phyloP scores from a whole-genome alignment of 169 alveolate species.

The Besnoitia besnoiti region DNA sequence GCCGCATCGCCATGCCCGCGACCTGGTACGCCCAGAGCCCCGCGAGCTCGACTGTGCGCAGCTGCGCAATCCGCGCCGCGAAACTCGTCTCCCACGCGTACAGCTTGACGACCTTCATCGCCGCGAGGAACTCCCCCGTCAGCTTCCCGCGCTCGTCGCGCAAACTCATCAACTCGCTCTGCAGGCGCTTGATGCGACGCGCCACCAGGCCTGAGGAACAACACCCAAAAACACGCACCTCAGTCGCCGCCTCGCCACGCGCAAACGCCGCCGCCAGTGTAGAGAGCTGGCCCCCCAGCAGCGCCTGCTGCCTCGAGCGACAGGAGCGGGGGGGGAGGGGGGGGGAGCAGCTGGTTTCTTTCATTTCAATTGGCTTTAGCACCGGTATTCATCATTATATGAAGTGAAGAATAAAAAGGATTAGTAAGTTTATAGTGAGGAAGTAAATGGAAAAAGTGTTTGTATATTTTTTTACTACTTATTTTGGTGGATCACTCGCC shows the following conservation, averaged over 20 bases:
- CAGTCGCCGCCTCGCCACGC: too few species aligned
- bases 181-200: constrained; percentile 12
- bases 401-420: constrained; percentile 62
- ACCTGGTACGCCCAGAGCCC: constrained; percentile 29
- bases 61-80: constrained; percentile 70
- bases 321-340: too few species aligned
- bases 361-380: constrained; percentile 73
- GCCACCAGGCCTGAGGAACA: constrained; percentile 5
- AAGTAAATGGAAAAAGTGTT: constrained; percentile 53
- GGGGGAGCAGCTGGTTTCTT: constrained; percentile 47
- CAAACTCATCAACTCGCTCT: constrained; percentile 14
- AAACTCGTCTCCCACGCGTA: constrained; percentile 88
- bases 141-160: constrained; percentile 41
- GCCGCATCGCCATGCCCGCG: background rate
- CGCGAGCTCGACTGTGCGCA: constrained; percentile 77
- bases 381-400: constrained; percentile 59
- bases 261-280: too few species aligned
- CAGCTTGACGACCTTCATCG: constrained; percentile 83
- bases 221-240: too few species aligned
- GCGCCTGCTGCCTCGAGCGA: too few species aligned
- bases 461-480: constrained; percentile 25
- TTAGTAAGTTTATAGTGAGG: constrained; percentile 63
- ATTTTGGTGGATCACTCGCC: too few species aligned
- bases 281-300: too few species aligned
- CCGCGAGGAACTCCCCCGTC: constrained; percentile 39